These are phyloP conservation scores for Morella rubra DNA, from an alignment of 306 rosid species.

Conservation along the genomic window DNA sequence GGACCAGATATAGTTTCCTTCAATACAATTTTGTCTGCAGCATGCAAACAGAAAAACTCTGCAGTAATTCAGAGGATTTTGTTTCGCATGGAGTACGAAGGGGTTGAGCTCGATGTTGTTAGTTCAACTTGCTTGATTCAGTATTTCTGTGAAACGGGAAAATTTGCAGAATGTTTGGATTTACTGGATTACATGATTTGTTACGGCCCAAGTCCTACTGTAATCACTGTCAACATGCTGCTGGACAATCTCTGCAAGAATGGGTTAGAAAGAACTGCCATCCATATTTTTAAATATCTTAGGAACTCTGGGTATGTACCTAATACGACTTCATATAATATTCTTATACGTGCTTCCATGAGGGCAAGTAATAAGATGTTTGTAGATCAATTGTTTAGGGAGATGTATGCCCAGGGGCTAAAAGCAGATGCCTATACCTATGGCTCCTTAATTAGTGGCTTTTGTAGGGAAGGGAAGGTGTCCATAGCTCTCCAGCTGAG, in stretches of 20 bases:
- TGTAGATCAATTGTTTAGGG: conserved; percentile 25
- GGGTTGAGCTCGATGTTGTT: conserved; percentile 33
- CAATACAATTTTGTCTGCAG: conserved; percentile 42
- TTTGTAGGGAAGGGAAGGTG: conserved; percentile 35
- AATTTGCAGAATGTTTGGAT: conserved; percentile 35
- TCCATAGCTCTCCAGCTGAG: conserved; percentile 31
- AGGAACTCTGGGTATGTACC: conserved; percentile 19
- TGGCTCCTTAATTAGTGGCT: conserved; percentile 26
- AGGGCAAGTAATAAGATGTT: conserved; percentile 15
- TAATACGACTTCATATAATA: conserved; percentile 29
- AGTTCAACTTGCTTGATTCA: conserved; percentile 42
- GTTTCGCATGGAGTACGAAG: conserved; percentile 33
- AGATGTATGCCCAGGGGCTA: conserved; percentile 35
- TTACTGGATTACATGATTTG: conserved; percentile 35
- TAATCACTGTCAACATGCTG: conserved; percentile 35
- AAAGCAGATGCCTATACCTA: conserved; percentile 32
- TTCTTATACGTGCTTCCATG: conserved; percentile 40
- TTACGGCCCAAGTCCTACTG: conserved; percentile 27
- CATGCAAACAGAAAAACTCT: conserved; percentile 36
- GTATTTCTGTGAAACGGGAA: conserved; percentile 33
- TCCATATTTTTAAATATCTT: conserved; percentile 23
- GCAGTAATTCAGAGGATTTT: conserved; percentile 29
- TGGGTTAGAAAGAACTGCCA: conserved; percentile 32
- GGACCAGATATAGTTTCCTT: conserved; percentile 46
- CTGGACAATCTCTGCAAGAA: conserved; percentile 38